Conservation (phyloP, 495 filamentous ascomycete species). For the Cudoniella acicularis region DNA sequence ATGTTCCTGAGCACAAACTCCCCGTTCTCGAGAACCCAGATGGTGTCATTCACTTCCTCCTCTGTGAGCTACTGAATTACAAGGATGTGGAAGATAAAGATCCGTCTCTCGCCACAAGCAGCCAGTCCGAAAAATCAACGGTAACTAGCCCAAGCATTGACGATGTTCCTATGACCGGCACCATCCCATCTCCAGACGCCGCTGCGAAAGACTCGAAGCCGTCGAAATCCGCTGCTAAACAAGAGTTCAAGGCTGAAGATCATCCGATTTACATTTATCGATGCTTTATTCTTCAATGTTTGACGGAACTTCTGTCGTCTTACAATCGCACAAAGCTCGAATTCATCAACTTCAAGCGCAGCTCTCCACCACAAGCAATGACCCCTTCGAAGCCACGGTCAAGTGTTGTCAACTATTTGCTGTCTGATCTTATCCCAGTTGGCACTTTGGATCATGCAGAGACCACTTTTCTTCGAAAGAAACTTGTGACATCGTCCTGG, state of each 20-base stretch:
- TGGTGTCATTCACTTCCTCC: constrained; percentile 91
- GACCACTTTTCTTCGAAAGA: constrained; percentile 74
- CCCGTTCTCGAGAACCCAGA: constrained; percentile 91
- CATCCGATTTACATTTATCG: constrained; percentile 96
- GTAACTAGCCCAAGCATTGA: constrained; percentile 22
- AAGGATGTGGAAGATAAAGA: constrained; percentile 87
- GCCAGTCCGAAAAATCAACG: constrained; percentile 17
- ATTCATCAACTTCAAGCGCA: constrained; percentile 97
- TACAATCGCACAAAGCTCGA: constrained; percentile 95
- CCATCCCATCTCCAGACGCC: constrained; percentile 13
- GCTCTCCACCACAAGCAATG: constrained; percentile 68
- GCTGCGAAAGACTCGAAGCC: constrained; percentile 39
- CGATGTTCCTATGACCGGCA: constrained; percentile 22
- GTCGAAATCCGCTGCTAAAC: constrained; percentile 65
- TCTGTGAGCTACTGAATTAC: constrained; percentile 91
- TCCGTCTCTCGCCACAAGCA: constrained; percentile 29
- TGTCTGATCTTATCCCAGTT: constrained; percentile 78
- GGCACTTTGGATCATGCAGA: constrained; percentile 74
- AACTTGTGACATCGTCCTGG: constrained; percentile 74
- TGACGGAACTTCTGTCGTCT: constrained; percentile 87
- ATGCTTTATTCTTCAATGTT: constrained; percentile 89
- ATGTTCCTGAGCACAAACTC: constrained; percentile 61
- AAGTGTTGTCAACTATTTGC: constrained; percentile 86
- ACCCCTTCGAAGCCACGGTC: constrained; percentile 94
- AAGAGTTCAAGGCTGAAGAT: constrained; percentile 82